phyloP scores from a whole-genome alignment of 2,329 filamentous ascomycete species.

The Phyllosticta paracitricarpa region DNA sequence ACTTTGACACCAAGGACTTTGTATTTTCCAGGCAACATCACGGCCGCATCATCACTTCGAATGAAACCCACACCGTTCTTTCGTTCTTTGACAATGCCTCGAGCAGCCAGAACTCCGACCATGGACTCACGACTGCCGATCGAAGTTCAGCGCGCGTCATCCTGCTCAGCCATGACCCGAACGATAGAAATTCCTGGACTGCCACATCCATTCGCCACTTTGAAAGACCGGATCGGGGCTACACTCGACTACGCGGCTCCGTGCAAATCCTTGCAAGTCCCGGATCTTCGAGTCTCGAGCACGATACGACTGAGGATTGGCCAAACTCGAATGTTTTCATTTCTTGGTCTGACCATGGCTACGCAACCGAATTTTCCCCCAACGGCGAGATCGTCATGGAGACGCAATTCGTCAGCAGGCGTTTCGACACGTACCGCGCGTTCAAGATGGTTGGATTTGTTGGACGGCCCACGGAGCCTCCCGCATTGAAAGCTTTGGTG shows the following conservation, averaged over 20 bases:
- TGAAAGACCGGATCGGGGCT: constrained; percentile 41
- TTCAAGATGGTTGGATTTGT: constrained; percentile 28
- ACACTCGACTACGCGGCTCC: constrained; percentile 43
- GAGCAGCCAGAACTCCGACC: background rate
- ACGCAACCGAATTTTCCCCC: constrained; percentile 22
- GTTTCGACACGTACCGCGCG: constrained; percentile 29
- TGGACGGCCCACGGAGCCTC: constrained; percentile 22
- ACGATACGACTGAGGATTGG: constrained; percentile 5
- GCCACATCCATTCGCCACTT: constrained; percentile 23
- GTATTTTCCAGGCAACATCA: constrained; percentile 8
- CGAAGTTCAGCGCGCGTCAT: constrained; percentile 1
- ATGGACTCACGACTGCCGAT: constrained; percentile 15
- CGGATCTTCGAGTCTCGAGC: background rate
- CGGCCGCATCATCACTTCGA: constrained; percentile 24
- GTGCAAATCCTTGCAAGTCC: constrained; percentile 29
- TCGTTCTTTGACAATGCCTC: constrained; percentile 45
- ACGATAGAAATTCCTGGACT: constrained; percentile 1
- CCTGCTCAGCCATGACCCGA: constrained; percentile 3
- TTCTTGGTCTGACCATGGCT: constrained; percentile 26
- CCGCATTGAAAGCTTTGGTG: constrained; percentile 21
- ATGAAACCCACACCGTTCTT: constrained; percentile 39
- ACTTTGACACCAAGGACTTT: constrained; percentile 10
- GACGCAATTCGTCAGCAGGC: constrained; percentile 22
- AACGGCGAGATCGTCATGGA: constrained; percentile 23
- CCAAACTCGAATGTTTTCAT: constrained; percentile 26